Evolutionary conservation across 2,329 filamentous ascomycete species (phyloP), one percentile per base, ranked within the genome.

Genomic region (Raffaelea ambrosiae): DNA sequence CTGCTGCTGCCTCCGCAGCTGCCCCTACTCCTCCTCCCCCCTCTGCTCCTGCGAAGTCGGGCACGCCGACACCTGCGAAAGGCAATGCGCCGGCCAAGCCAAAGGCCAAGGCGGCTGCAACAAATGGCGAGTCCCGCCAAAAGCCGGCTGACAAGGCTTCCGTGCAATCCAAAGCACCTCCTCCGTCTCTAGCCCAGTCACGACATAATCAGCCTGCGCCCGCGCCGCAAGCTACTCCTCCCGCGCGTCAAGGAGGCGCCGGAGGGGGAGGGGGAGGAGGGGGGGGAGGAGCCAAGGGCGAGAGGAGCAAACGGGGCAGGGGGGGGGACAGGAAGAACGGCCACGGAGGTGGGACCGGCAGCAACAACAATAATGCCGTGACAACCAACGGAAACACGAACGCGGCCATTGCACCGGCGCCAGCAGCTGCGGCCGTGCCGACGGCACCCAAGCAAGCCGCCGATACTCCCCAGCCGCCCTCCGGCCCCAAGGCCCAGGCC

Each of bases 171-270:
- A 31, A 42, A 5, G 40, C 40, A 8, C 50, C 50, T 3, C 50
- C 53, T 47, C 50, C 53, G 44, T 51, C 41, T 3, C 53, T 55
- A 5, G 48, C 50, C 14, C 55, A 49, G 38, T 58, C 54, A 29
- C 53, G 52, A 23, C 54, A 54, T 39, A 49, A 55, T 43, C 48
- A 46, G 36, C 48, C 48, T 14, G 43, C 42, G 9, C 54, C 39
- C 16, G 54, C 55, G 13, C 21, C 53, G 31, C 19, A n/a, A 19
- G 23, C 22, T 29, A 5, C 38, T 14, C 8, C 10, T 3, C 8
- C 26, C 3, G 38, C 10, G 14, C 13, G 38, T 11, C 9, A n/a
- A 16, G 3, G 29, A 40, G 44, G 4, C 18, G 10, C 14, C 5
- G n/a, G 11, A 20, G 36, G 23, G 4, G 2, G 22, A 20, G n/a